Evolutionary conservation across 2,329 filamentous ascomycete species (phyloP), one percentile per base, ranked within the genome.

Genomic region (Ascochyta koolunga): DNA sequence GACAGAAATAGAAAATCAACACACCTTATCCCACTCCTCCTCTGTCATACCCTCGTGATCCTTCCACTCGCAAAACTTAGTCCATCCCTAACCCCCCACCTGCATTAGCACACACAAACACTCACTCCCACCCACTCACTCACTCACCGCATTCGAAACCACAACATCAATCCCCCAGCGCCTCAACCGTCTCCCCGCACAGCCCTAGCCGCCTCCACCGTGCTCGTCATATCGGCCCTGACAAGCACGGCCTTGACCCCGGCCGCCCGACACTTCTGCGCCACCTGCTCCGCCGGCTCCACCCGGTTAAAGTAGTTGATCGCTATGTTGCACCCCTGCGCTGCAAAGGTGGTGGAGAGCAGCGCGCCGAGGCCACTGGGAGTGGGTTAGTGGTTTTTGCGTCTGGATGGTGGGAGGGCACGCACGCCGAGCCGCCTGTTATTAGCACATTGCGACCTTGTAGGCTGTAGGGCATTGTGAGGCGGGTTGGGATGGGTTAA

Each of bases 91-190:
- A 1, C 13, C 25, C 10, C 25, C 10, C 22, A 32, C n/a, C n/a
- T 5, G 13, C 4, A 16, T 2, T 13, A 29, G 27, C 25, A 9
- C 9, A 27, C 25, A 27, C 25, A 7, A 27, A 8, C 25, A 27
- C 25, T 8, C 25, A 9, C 7, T 3, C 25, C 7, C 25, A 27
- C 25, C 25, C 25, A 2, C 25, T 27, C 25, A 27, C 8, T 11
- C 25, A 29, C 27, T 29, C 27, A 86, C 83, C 16, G 88, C 89
- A 72, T 95, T 95, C 2, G 88, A 89, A 65, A 93, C 84, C 39
- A 95, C 79, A 35, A 91, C 81, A 74, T 95, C 90, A n/a, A 95
- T 72, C 1, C 87, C 87, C 89, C 59, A 91, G 79, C n/a, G 73
- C 74, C 22, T 80, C 75, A 41, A 87, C 79, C 1, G 85, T 82